Evolutionary conservation across 495 filamentous ascomycete species (phyloP).

Genomic region (Annulohypoxylon nitens): DNA sequence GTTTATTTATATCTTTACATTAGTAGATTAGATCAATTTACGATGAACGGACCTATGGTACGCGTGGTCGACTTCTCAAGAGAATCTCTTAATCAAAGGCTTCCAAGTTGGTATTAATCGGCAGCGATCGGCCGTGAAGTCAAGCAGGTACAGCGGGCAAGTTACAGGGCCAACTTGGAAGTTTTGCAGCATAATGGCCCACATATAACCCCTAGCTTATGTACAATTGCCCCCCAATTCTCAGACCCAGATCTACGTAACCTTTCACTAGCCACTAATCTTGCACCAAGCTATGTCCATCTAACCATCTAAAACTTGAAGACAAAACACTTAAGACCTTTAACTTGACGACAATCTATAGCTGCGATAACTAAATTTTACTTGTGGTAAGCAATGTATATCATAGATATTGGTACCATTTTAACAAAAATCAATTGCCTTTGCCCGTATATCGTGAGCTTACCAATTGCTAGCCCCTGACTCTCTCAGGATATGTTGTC

Average conservation of each 20-base stretch:
- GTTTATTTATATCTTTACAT: slow-evolving; percentile 30
- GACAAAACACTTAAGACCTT: neutral
- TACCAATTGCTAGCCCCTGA: neutral
- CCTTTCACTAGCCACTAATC: slow-evolving; percentile 1
- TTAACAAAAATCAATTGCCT: neutral
- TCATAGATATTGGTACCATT: neutral
- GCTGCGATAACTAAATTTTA: neutral
- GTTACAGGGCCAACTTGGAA: neutral
- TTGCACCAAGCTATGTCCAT: slow-evolving; percentile 4
- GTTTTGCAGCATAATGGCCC: slow-evolving; percentile 30
- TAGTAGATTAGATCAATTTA: slow-evolving; percentile 6
- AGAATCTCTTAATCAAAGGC: slow-evolving; percentile 16
- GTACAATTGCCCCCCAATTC: slow-evolving; percentile 1
- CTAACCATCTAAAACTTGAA: neutral
- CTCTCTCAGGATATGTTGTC: neutral
- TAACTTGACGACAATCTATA: slow-evolving; percentile 6
- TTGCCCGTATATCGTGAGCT: neutral
- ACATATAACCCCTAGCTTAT: slow-evolving; percentile 22
- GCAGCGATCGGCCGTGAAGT: slow-evolving; percentile 36
- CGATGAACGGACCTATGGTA: slow-evolving; percentile 16
- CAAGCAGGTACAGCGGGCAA: slow-evolving; percentile 30
- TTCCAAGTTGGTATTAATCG: slow-evolving; percentile 17
- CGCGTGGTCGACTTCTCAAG: slow-evolving; percentile 10
- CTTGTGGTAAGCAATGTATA: neutral
- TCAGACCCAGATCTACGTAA: slow-evolving; percentile 11